Evolutionary conservation across 352 stramenopile genomes (phyloP), one percentile per base, ranked within the genome.

Genomic region (Phytophthora syringae): DNA sequence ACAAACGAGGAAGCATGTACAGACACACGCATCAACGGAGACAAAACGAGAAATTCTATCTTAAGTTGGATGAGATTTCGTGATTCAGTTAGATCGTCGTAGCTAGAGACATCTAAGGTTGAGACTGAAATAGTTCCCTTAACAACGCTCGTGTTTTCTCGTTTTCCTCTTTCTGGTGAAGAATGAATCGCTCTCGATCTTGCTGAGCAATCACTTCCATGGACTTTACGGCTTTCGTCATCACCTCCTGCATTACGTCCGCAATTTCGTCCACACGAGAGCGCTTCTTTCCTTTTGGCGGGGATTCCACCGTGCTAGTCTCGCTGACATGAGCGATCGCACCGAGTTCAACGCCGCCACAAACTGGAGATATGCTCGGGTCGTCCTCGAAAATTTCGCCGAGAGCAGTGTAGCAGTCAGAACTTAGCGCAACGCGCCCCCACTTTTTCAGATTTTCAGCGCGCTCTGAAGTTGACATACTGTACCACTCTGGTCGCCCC

Each of bases 361-460:
- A 1, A 0, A 59, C 12, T 6, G 52, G 52, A 5, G 10, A 24
- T 13, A 60, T 7, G 20, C 39, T 45, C 5, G 40, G 52, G 24
- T 60, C 18, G 5, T 60, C 52, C 16, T 60, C 52, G 18, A 52
- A 60, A 20, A 52, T 11, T 6, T n/a, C 18, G 3, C 4, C 22
- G n/a, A 27, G 39, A 12, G 5, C 1, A 6, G 7, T 7, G 25
- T 42, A 34, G 48, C 48, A 42, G 2, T 18, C 22, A 2, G 48
- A 21, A 1, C 3, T 28, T 2, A 59, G 25, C 1, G 36, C 37
- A 1, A 50, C 51, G 4, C 51, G 22, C 12, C 37, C 20, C 51
- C 51, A 44, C 21, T 45, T 59, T 42, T 40, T 37, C 22, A 48
- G 40, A 9, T 16, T 32, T 5, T 32, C 27, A 9, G 27, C 9